Percentiles rank a stretch among this genome's conserved stretches.
phyloP scores from a whole-genome alignment of 2,329 filamentous ascomycete genomes.

The Grosmannia huntii region DNA sequence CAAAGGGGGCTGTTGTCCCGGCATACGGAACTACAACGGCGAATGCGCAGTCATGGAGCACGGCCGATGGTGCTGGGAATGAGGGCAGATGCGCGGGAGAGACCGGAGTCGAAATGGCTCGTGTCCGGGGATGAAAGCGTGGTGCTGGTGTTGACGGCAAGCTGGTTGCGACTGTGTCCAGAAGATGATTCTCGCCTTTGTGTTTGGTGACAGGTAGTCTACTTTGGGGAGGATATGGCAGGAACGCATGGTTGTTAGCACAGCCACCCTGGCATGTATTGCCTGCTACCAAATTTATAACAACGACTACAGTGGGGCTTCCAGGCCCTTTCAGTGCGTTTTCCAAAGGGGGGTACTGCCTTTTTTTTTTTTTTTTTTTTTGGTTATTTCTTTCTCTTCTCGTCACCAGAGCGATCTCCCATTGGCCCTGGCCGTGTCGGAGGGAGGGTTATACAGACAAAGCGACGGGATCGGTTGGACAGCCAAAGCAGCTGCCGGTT shows the following conservation, averaged over 20 bases:
- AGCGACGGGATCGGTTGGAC: too few species aligned
- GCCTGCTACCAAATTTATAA: neutral
- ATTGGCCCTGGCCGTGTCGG: too few species aligned
- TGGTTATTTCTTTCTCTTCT: too few species aligned
- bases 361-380: too few species aligned
- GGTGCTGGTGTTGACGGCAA: neutral
- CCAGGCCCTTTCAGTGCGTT: neutral
- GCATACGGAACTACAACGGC: slow-evolving; percentile 18
- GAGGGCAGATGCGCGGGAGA: neutral
- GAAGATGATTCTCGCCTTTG: neutral
- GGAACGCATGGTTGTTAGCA: slow-evolving; percentile 3
- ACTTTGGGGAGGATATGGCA: neutral
- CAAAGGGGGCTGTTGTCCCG: slow-evolving; percentile 15
- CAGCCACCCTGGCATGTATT: slow-evolving; percentile 9
- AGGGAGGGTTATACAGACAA: too few species aligned
- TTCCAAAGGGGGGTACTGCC: neutral
- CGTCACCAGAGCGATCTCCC: too few species aligned
- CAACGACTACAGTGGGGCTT: neutral
- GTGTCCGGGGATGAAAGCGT: neutral
- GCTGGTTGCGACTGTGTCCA: neutral
- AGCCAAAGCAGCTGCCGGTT: neutral
- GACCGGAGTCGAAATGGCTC: neutral
- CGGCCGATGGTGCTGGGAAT: neutral
- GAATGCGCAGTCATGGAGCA: slow-evolving; percentile 7
- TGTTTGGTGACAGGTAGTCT: neutral